Evolutionary conservation across 1,284 basidiomycete genomes (phyloP).

Genomic region (Microstroma glucosiphilum): DNA sequence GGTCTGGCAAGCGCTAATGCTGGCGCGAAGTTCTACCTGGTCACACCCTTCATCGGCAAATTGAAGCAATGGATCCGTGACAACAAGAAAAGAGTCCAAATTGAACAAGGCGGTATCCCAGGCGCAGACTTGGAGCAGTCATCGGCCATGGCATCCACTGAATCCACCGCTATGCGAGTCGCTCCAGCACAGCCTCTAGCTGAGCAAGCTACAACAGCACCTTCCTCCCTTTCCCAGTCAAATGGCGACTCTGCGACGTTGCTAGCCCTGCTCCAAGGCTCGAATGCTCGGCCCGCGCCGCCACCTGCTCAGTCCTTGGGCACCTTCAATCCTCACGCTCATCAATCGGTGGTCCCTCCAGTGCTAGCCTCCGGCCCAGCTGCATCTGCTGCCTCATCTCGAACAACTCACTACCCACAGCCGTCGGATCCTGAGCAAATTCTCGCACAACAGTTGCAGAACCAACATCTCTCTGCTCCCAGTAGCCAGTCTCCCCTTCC

Average conservation of each 20-base stretch:
- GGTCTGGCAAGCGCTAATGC: slow-evolving; percentile 44
- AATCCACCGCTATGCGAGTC: slow-evolving; percentile 13
- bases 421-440: background rate
- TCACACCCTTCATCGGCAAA: slow-evolving; percentile 76
- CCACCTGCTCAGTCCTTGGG: too few relatives aligned
- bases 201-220: background rate
- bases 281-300: background rate
- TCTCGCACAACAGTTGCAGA: background rate
- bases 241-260: slow-evolving; percentile 14
- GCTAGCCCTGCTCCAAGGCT: slow-evolving; percentile 16
- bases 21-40: slow-evolving; percentile 77
- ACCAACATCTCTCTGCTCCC: background rate
- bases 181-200: slow-evolving; percentile 20
- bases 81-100: slow-evolving; percentile 33
- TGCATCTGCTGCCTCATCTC: background rate
- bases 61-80: slow-evolving; percentile 46
- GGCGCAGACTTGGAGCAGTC: background rate
- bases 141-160: slow-evolving; percentile 7
- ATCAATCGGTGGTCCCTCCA: too few relatives aligned
- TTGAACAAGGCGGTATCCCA: slow-evolving; percentile 11
- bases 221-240: background rate
- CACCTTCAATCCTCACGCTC: too few relatives aligned
- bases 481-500: slow-evolving; percentile 28
- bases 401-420: background rate
- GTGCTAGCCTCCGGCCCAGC: background rate